Evolutionary conservation across 2,329 filamentous ascomycete species (phyloP).

Genomic region (Xylariaceae sp.): DNA sequence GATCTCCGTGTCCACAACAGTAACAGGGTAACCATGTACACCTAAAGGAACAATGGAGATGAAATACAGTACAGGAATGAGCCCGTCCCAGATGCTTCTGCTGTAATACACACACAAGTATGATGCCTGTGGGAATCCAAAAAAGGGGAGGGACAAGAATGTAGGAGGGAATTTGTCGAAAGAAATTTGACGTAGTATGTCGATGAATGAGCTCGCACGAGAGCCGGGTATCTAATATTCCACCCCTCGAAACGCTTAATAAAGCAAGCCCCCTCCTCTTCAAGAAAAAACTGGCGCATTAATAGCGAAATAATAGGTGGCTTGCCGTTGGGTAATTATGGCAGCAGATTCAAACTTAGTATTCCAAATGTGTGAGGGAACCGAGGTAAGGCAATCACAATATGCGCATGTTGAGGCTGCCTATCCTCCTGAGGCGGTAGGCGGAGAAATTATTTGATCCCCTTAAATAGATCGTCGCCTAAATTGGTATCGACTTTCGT

Average conservation of each 20-base stretch:
- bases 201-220: constrained; percentile 37
- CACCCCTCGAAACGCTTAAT: constrained; percentile 22
- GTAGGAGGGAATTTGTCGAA: constrained; percentile 11
- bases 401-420: constrained; percentile 12
- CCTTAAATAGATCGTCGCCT: constrained; percentile 60
- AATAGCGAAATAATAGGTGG: constrained; percentile 29
- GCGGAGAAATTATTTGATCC: constrained; percentile 52
- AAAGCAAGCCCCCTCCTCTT: constrained; percentile 19
- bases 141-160: constrained; percentile 17
- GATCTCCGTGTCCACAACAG: constrained; percentile 3
- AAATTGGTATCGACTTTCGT: constrained; percentile 50
- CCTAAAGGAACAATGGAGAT: constrained; percentile 10
- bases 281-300: constrained; percentile 24
- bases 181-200: constrained; percentile 34
- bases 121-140: constrained; percentile 6
- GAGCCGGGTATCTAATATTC: constrained; percentile 41
- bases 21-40: constrained; percentile 15
- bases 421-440: constrained; percentile 6
- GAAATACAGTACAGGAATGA: constrained; percentile 11
- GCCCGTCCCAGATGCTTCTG: constrained; percentile 15
- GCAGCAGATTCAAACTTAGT: constrained; percentile 15
- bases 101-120: constrained; percentile 21
- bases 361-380: constrained; percentile 14
- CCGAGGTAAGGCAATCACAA: constrained; percentile 12
- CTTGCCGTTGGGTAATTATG: constrained; percentile 24